Evolutionary conservation across 2,329 filamentous ascomycete genomes (phyloP).

Genomic region (Akanthomyces uredinophilus): DNA sequence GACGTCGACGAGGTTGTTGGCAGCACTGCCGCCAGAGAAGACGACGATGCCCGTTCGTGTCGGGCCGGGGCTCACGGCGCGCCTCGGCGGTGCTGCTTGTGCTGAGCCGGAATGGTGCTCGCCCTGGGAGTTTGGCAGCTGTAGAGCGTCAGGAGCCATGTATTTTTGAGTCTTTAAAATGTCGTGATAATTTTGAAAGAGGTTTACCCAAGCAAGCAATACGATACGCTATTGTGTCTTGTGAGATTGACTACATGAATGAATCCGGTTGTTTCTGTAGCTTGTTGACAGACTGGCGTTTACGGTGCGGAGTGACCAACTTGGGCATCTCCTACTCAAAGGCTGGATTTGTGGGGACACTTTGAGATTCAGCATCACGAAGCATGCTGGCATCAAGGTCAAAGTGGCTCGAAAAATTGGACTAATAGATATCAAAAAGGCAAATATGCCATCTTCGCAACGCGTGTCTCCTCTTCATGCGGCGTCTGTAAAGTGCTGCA

Average conservation of each 20-base stretch:
- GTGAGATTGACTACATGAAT: not conserved
- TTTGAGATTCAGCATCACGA: not conserved
- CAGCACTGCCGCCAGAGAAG: constrained; percentile 90
- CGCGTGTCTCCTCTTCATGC: not conserved
- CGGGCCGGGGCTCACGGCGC: constrained; percentile 8
- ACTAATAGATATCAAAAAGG: too few relatives aligned
- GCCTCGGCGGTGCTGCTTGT: not conserved
- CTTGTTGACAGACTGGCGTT: not conserved
- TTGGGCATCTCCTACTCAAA: constrained; percentile 1
- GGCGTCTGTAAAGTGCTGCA: not conserved
- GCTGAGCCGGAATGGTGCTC: not conserved
- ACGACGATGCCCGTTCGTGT: constrained; percentile 55
- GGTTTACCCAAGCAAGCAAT: not conserved
- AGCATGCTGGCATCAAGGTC: not conserved
- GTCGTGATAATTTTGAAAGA: not conserved
- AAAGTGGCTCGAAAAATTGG: not conserved
- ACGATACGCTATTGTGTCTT: not conserved
- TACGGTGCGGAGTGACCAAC: not conserved
- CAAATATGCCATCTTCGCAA: not conserved
- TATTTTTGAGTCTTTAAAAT: not conserved
- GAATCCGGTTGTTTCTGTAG: not conserved
- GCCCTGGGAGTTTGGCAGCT: not conserved
- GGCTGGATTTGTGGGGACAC: not conserved
- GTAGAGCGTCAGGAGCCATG: constrained; percentile 7
- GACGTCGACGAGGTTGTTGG: constrained; percentile 88